Base-by-base conservation (phyloP, 2,329 filamentous ascomycete genomes). In the Penicillium brevicompactum region DNA sequence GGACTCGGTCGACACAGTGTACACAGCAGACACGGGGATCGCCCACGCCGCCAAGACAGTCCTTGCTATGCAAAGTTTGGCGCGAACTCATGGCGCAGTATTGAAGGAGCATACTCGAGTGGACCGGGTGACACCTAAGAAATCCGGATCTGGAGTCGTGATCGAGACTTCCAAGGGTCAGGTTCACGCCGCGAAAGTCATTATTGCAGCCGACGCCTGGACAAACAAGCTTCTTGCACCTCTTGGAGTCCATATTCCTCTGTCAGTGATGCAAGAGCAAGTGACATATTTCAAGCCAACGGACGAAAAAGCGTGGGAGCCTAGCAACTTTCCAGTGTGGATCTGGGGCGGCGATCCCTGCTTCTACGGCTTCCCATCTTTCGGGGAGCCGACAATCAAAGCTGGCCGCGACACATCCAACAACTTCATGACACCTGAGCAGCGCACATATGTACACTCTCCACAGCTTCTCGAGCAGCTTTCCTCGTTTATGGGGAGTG, bases 301-400 rank as follows among this genome's bases (percentile, higher is more conserved):
- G 2, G 49, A 66, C 9, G 14, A 58, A 5, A 50, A 46, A 4
- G 24, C 24, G 7, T 67, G 59, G 34, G 51, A 65, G 2, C 40
- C 60, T 1, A 41, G 53, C 4, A 54, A 44, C 1, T 68, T 67
- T 40, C 67, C 66, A 2, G 63, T 68, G 7, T 69, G 66, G 67
- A 70, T 69, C 18, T 68, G 60, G 61, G 46, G 51, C 11, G 63
- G 62, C 5, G 47, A 56, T 5, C 57, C 44, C 8, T 62, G 52
- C 16, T 69, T 57, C 53, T 69, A 69, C 40, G 67, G 67, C 8
- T 67, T 70, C 22, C 67, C 63, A 8, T 51, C 37, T 32, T 67
- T 63, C 43, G 67, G 67, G 13, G 67, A 70, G 51, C 66, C 67
- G 6, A 67, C 65, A 6, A 67, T 70, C 58, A 69, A 70, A 43